Conservation (phyloP, 78 protist species). For the Guillardia theta region DNA sequence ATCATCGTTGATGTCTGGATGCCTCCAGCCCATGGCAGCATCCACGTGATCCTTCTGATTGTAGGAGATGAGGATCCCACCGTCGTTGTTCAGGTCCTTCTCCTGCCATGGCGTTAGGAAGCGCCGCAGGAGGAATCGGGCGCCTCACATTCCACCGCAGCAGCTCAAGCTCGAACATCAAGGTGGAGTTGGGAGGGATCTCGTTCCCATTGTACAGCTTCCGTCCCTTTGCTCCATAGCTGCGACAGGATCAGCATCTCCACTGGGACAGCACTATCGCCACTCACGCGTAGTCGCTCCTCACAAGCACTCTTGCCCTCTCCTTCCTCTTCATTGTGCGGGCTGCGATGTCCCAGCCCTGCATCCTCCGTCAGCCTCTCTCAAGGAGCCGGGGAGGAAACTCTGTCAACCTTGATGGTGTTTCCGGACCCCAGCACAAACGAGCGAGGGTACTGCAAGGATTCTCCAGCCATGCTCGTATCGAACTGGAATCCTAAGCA, state of each 20-base stretch:
- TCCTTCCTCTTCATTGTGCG: background rate
- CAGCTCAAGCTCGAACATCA: slow-evolving; percentile 8
- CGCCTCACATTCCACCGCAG: background rate
- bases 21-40: background rate
- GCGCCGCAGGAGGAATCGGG: too few relatives aligned
- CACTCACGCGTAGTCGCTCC: slow-evolving; percentile 28
- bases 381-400: background rate
- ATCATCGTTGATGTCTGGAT: background rate
- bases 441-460: background rate
- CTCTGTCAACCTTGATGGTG: background rate
- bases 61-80: background rate
- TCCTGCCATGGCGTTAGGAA: too few relatives aligned
- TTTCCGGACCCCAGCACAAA: slow-evolving; percentile 4
- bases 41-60: background rate
- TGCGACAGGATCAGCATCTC: too few relatives aligned
- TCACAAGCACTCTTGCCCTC: background rate
- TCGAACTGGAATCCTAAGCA: background rate
- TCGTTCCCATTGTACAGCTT: background rate
- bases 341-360: background rate
- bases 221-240: background rate
- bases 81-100: slow-evolving; percentile 7
- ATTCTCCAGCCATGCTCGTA: background rate
- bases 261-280: background rate
- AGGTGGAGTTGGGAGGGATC: background rate
- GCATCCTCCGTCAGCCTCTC: background rate